These are phyloP conservation scores for Setaria viridis DNA, from an alignment of 202 grass and related monocot species.

Conservation along the genomic window DNA sequence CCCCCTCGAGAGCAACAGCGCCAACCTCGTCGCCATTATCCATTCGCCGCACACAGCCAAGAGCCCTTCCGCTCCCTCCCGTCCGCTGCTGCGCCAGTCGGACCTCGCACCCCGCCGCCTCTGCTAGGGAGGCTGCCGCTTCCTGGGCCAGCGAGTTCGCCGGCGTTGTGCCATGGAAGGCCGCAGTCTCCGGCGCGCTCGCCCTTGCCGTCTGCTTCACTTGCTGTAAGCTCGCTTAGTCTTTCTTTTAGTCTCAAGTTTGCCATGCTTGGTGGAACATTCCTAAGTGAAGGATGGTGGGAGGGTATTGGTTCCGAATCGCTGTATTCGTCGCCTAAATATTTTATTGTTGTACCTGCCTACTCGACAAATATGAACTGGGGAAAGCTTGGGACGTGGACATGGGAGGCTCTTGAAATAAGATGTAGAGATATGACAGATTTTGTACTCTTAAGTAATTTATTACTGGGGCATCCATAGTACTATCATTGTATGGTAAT, in stretches of 20 bases:
- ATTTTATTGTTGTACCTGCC: background rate
- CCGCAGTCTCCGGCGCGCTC: conserved; percentile 26
- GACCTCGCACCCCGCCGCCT: background rate
- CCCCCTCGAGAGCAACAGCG: background rate
- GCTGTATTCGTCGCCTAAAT: background rate
- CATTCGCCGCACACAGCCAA: background rate
- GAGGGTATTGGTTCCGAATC: background rate
- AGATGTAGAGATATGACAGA: background rate
- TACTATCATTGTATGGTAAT: too few relatives aligned
- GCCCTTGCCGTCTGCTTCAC: conserved; percentile 45
- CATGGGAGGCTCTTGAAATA: too few relatives aligned
- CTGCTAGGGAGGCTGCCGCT: background rate
- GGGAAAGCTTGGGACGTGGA: too few relatives aligned
- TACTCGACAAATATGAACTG: too few relatives aligned
- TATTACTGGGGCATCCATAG: background rate
- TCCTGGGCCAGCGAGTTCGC: background rate
- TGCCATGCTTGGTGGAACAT: background rate
- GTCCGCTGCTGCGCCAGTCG: conserved; percentile 27
- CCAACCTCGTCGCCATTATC: conserved; percentile 30
- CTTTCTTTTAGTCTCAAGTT: background rate
- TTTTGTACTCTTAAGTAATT: background rate
- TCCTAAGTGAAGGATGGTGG: background rate
- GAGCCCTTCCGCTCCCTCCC: background rate
- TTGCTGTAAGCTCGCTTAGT: conserved; percentile 35
- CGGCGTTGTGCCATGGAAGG: conserved; percentile 41